Conservation (phyloP, 768 basidiomycete genomes). For the Leucocoprinus birnbaumii region DNA sequence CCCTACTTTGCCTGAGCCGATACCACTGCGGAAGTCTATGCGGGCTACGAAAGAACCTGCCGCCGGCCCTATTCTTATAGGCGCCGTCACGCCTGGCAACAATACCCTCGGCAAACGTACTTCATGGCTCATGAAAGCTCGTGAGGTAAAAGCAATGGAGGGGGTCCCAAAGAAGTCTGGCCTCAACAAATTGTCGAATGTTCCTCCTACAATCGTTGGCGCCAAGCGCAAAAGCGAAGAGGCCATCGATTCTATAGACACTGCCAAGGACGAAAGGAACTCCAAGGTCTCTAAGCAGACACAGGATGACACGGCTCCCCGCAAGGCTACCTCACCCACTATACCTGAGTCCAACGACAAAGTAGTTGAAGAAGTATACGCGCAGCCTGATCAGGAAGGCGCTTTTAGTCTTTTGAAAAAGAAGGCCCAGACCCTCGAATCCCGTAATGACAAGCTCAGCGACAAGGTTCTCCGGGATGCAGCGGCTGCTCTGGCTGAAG, state of each 20-base stretch:
- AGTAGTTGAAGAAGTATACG: constrained; percentile 11
- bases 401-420: constrained; percentile 68
- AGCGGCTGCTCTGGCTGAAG: constrained; percentile 58
- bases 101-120: constrained; percentile 59
- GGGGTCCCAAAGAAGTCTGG: constrained; percentile 36
- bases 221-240: constrained; percentile 70
- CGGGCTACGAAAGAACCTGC: constrained; percentile 46
- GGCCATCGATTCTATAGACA: constrained; percentile 20
- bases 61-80: constrained; percentile 23
- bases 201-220: constrained; percentile 12
- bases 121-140: constrained; percentile 78
- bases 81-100: constrained; percentile 38
- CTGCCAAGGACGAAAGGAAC: constrained; percentile 40
- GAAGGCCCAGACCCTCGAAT: constrained; percentile 65
- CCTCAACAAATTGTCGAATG: background rate
- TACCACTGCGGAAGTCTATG: constrained; percentile 68
- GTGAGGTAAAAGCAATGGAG: constrained; percentile 71
- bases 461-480: constrained; percentile 56
- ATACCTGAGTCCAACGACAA: background rate
- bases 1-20: constrained; percentile 65
- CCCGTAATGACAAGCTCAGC: constrained; percentile 52
- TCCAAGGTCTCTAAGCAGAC: constrained; percentile 47
- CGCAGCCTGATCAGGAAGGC: constrained; percentile 34
- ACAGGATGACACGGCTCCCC: constrained; percentile 32
- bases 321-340: constrained; percentile 11